Base-by-base conservation (phyloP, 148 eudicot genomes). In the Rhododendron henanense region DNA sequence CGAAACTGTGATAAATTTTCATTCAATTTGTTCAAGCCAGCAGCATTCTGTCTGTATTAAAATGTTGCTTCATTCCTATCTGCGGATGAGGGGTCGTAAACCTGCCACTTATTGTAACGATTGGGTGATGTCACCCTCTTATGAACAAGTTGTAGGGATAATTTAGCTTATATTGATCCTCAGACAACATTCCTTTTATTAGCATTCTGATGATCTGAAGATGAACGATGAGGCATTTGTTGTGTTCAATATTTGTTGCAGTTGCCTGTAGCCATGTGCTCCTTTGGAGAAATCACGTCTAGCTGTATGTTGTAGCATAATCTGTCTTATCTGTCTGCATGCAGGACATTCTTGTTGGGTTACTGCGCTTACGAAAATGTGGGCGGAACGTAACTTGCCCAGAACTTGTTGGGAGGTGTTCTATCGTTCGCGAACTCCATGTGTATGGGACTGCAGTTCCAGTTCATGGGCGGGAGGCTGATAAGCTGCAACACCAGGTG, bases 361-460 rank as follows among this genome's bases (percentile, higher is more conserved):
- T 97, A 78, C 87, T 97, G 88, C 98, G 99, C 63, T 87, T 97
- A 83, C 91, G 99, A 79, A 95, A 91, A 86, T 97, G 99, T 87
- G 99, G 99, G 48, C 85, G 87, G 81, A 97, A 97, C 79, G 93
- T 92, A 23, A 92, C 98, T 37, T 97, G 99, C 86, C 96, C 98
- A 2, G 99, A 97, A 84, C 98, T 97, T 47, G 63, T 82, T 48
- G 98, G 99, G 28, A 97, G 89, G 90, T 97, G 99, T 85, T 97
- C 99, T 16, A 97, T 97, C 61, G 94, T 97, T 80, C 98, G 99
- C 47, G 99, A 97, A 87, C 96, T 97, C 69, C 99, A 97, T 85
- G 98, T 97, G 51, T 97, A 97, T 78, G 99, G 99, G 53, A 97
- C 99, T 55, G 99, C 99, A 71, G 99, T 97, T 81, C 99, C 99